Conservation (phyloP, 371 early-diverging fungal species). For the Smittium mucronatum region DNA sequence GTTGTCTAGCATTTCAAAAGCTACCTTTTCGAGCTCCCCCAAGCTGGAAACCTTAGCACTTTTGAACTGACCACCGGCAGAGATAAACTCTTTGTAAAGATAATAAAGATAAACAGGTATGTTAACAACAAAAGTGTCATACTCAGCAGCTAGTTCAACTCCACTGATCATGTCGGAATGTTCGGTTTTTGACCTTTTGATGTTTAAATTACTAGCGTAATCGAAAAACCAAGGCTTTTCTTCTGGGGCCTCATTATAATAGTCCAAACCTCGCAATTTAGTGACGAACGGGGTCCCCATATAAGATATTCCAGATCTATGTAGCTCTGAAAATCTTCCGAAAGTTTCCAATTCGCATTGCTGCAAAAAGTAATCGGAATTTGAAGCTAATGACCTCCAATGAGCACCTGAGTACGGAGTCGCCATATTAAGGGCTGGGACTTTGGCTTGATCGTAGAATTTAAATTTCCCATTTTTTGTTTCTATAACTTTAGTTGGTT, state of each 20-base stretch:
- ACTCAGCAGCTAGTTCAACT: slow-evolving; percentile 19
- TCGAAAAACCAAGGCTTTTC: slow-evolving; percentile 20
- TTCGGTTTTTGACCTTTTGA: slow-evolving; percentile 7
- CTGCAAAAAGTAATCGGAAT: slow-evolving; percentile 26
- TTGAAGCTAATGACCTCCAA: slow-evolving; percentile 40
- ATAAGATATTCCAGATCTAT: neutral
- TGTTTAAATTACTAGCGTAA: slow-evolving; percentile 13
- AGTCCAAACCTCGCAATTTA: slow-evolving; percentile 24
- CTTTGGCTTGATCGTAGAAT: neutral
- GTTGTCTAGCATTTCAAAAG: neutral
- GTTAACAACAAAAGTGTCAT: slow-evolving; percentile 32
- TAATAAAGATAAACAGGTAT: slow-evolving; percentile 39
- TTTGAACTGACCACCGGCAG: slow-evolving; percentile 29
- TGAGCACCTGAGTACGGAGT: slow-evolving; percentile 49
- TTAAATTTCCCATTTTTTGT: slow-evolving; percentile 20
- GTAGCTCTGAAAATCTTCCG: neutral
- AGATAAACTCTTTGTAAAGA: slow-evolving; percentile 26
- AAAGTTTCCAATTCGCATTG: slow-evolving; percentile 14
- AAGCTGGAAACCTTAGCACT: neutral
- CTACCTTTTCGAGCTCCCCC: neutral
- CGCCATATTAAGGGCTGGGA: slow-evolving; percentile 19
- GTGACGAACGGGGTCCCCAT: neutral
- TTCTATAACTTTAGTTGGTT: neutral
- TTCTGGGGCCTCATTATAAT: slow-evolving; percentile 21
- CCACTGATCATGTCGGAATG: slow-evolving; percentile 16